Conservation (phyloP, 2,329 filamentous ascomycete genomes). For the Albifimbria verrucaria region DNA sequence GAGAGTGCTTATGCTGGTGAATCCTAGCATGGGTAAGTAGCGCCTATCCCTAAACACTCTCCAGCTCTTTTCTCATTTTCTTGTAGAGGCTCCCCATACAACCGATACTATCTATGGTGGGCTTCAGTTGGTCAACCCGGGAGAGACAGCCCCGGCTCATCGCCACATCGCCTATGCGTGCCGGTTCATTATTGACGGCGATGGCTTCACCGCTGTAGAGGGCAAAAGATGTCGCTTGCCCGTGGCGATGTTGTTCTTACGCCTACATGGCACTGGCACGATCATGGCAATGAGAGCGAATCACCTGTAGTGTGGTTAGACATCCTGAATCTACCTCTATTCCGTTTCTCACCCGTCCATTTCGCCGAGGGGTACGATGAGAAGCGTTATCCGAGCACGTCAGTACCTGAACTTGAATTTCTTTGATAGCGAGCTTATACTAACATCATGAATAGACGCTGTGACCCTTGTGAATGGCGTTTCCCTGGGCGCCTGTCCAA, state of each 20-base stretch:
- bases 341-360: conserved; percentile 47
- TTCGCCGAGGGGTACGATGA: conserved; percentile 50
- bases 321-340: conserved; percentile 50
- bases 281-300: conserved; percentile 55
- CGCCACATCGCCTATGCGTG: conserved; percentile 54
- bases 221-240: conserved; percentile 48
- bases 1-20: conserved; percentile 39
- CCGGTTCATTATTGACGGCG: conserved; percentile 56
- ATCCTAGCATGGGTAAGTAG: conserved; percentile 44
- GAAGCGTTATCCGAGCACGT: conserved; percentile 45
- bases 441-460: conserved; percentile 7
- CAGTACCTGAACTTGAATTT: conserved; percentile 4
- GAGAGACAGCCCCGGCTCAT: conserved; percentile 53
- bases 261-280: conserved; percentile 57
- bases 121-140: conserved; percentile 53
- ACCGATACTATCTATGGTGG: conserved; percentile 57
- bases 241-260: conserved; percentile 56
- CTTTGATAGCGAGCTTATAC: not conserved
- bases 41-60: accelerated
- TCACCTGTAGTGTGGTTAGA: conserved; percentile 57
- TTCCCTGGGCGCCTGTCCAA: conserved; percentile 43
- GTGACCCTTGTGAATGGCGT: conserved; percentile 35
- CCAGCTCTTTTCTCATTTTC: not conserved
- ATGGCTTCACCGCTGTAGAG: conserved; percentile 56
- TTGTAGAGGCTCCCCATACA: conserved; percentile 46